Conservation (phyloP, 2,329 filamentous ascomycete genomes). For the Trichoderma koningiopsis region DNA sequence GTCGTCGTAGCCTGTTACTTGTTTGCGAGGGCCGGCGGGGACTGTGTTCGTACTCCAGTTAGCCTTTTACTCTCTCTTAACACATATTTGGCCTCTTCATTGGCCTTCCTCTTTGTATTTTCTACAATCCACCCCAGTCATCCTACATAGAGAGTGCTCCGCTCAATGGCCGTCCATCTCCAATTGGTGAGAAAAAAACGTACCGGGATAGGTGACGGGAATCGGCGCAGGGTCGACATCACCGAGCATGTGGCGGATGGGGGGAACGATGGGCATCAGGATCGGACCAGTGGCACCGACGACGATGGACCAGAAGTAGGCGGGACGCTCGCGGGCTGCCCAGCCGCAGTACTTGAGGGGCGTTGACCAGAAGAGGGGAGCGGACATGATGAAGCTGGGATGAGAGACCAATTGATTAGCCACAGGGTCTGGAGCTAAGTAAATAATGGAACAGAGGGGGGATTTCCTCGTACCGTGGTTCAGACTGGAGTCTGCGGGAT, state of each 20-base stretch:
- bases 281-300: constrained; percentile 75
- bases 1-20: constrained; percentile 63
- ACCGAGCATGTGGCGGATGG: constrained; percentile 71
- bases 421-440: background rate
- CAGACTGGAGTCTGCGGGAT: background rate
- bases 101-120: background rate
- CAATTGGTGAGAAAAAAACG: constrained; percentile 41
- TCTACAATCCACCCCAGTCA: background rate
- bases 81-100: constrained; percentile 9
- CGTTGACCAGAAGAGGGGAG: constrained; percentile 78
- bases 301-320: constrained; percentile 83
- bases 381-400: constrained; percentile 55
- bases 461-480: background rate
- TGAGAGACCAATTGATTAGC: background rate
- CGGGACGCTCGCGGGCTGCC: constrained; percentile 84
- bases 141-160: background rate
- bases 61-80: background rate
- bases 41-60: constrained; percentile 47
- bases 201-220: constrained; percentile 91
- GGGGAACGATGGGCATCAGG: constrained; percentile 69
- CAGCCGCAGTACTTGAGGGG: constrained; percentile 86
- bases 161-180: background rate
- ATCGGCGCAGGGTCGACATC: constrained; percentile 72
- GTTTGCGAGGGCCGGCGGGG: constrained; percentile 60
- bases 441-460: background rate